phyloP scores from a whole-genome alignment of 768 basidiomycete species.

The Calocybe indica region DNA sequence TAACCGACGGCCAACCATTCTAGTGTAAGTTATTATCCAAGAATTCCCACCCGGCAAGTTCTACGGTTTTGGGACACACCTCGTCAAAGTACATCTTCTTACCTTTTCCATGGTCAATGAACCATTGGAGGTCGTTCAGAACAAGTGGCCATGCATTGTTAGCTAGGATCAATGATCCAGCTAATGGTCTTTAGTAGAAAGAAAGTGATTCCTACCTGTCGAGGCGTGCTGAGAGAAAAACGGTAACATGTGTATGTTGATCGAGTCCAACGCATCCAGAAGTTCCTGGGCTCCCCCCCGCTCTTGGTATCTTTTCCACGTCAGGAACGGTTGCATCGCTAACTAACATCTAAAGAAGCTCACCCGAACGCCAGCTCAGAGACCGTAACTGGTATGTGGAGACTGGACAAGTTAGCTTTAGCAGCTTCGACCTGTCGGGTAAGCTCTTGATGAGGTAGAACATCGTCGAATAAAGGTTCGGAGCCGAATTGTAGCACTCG shows the following conservation, averaged over 20 bases:
- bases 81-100: conserved; percentile 76
- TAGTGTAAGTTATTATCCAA: conserved; percentile 14
- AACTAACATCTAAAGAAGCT: not conserved
- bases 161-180: conserved; percentile 24
- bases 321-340: not conserved
- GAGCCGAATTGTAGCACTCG: conserved; percentile 69
- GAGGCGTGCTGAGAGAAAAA: conserved; percentile 51
- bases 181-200: not conserved
- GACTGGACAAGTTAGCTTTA: conserved; percentile 40
- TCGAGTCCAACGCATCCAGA: conserved; percentile 44
- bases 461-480: conserved; percentile 60
- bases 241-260: conserved; percentile 56
- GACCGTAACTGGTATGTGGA: conserved; percentile 62
- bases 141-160: conserved; percentile 63
- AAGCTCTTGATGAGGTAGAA: conserved; percentile 39
- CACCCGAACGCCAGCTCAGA: conserved; percentile 47
- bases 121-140: conserved; percentile 55
- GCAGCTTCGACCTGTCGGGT: conserved; percentile 43
- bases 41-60: not conserved
- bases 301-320: conserved; percentile 27
- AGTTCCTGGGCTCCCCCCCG: conserved; percentile 44
- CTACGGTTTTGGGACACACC: conserved; percentile 26
- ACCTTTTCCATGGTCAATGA: conserved; percentile 51
- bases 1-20: conserved; percentile 77
- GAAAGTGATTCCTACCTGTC: conserved; percentile 30